Percentiles rank a stretch among this genome's conserved stretches.
Conservation (phyloP, 306 rosid genomes). For the Fagus sylvatica region DNA sequence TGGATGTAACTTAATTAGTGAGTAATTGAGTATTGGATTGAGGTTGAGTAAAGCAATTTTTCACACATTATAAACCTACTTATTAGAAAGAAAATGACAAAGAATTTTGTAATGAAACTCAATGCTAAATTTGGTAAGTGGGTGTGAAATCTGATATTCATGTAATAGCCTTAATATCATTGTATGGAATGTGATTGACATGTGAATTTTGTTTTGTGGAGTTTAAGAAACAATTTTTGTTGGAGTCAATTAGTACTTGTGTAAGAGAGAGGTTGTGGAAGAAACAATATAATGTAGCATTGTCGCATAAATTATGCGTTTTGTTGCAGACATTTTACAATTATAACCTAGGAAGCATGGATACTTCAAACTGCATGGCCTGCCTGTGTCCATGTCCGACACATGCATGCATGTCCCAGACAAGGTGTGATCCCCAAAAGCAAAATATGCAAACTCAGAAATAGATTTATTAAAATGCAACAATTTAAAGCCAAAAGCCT, state of each 20-base stretch:
- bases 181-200: neutral
- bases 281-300: neutral
- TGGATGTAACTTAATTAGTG: neutral
- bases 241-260: neutral
- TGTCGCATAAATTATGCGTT: neutral
- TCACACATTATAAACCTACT: neutral
- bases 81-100: neutral
- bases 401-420: no score
- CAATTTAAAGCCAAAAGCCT: no score
- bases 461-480: no score
- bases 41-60: neutral
- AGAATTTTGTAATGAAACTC: neutral
- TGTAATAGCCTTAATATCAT: no score
- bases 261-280: neutral
- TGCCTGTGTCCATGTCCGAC: no score
- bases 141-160: neutral
- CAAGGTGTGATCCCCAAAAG: no score
- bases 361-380: no score
- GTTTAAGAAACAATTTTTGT: neutral
- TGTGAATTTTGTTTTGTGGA: neutral
- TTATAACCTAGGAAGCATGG: neutral
- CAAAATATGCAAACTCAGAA: no score
- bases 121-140: neutral
- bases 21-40: neutral
- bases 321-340: neutral